Conservation (phyloP, 169 alveolate genomes). For the Cryptosporidium sp. region DNA sequence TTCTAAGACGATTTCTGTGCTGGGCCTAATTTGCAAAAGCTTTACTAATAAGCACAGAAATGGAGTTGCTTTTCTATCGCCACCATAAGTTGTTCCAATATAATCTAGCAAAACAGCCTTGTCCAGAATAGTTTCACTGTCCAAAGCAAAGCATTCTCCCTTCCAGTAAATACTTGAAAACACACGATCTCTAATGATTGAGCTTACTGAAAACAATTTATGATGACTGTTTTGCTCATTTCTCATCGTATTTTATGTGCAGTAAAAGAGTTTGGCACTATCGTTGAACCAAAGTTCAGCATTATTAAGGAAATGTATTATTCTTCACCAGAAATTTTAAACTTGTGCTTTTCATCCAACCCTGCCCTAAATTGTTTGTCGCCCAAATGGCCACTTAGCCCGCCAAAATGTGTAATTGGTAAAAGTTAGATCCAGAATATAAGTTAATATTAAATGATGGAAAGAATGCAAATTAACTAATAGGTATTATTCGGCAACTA, state of each 20-base stretch:
- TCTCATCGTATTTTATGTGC: neutral
- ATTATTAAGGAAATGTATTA: neutral
- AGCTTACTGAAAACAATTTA: conserved; percentile 36
- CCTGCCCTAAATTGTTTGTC: neutral
- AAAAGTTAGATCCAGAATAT: neutral
- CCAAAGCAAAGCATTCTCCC: conserved; percentile 88
- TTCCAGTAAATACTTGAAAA: conserved; percentile 87
- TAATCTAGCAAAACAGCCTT: conserved; percentile 93
- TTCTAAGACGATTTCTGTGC: conserved; percentile 93
- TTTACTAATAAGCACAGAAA: conserved; percentile 95
- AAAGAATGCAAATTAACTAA: too few relatives aligned
- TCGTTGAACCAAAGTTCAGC: neutral
- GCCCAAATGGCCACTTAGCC: neutral
- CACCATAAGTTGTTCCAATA: conserved; percentile 97
- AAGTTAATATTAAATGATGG: neutral
- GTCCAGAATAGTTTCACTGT: conserved; percentile 94
- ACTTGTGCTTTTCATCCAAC: neutral
- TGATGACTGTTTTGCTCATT: neutral
- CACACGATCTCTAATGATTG: conserved; percentile 83
- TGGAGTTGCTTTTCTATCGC: conserved; percentile 94
- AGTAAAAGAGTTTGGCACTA: neutral
- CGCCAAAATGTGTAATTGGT: conserved; percentile 12
- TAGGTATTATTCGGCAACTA: neutral
- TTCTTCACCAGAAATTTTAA: neutral
- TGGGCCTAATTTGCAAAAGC: conserved; percentile 96